Evolutionary conservation across 2,329 filamentous ascomycete species (phyloP), one percentile per base, ranked within the genome.

Genomic region (Madurella mycetomatis): DNA sequence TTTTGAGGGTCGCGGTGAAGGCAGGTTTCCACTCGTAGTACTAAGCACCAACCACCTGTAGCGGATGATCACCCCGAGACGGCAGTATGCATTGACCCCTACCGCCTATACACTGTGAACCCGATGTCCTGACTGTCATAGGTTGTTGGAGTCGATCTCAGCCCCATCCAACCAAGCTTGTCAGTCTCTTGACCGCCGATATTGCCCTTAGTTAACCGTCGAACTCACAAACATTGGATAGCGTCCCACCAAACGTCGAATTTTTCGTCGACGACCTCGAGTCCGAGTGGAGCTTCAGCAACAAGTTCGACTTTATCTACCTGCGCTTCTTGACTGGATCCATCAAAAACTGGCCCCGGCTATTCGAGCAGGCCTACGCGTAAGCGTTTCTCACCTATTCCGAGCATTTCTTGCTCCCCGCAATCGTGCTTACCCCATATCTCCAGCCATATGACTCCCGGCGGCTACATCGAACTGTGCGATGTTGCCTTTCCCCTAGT

Each of bases 101-200:
- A 16, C 17, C 4, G 66, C 69, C 2, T 19, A n/a, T 30, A 54
- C 25, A 25, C 3, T 50, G n/a, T 15, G 53, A 8, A 39, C 12
- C n/a, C 4, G 8, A 9, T 9, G 30, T 12, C 16, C 16, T 53
- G 31, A 53, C 43, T n/a, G 56, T 34, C 18, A 16, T 13, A 64
- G 18, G 64, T 71, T 2, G 43, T 66, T 3, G 69, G 70, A 1
- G 61, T 67, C 5, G 71, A 73, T 56, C 60, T 73, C 9, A 68
- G 67, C 40, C 66, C 68, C 13, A 70, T 70, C 41, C 68, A 71
- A 44, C 68, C 67, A 2, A 50, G 54, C 12, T 68, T 58, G 58
- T 60, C 39, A 42, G 55, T 50, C 16, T 9, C 18, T 25, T 30
- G 2, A 45, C 15, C 39, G 5, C 30, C 13, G 4, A 30, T 18